Percentiles rank a stretch among this genome's conserved stretches.
Evolutionary conservation across 176 grass and related monocot species (phyloP).

Genomic region (Oryza rufipogon): DNA sequence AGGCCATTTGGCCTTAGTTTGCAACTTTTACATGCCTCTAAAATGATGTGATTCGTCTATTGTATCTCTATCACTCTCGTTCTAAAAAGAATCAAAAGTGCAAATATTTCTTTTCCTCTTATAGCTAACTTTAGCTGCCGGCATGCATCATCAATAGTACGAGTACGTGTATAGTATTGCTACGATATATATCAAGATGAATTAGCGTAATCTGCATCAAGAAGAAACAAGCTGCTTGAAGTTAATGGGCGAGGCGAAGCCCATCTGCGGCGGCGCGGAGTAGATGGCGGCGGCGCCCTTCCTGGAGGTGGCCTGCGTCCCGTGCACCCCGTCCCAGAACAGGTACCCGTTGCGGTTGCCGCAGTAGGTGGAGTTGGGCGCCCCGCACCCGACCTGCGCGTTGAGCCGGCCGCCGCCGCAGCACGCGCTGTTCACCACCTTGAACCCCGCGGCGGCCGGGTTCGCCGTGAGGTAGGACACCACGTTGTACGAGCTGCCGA

Average conservation of each 20-base stretch:
- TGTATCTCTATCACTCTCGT: not conserved
- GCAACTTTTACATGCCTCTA: not conserved
- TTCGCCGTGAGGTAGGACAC: conserved; percentile 39
- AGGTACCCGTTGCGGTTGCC: conserved; percentile 32
- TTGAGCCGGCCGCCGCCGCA: conserved; percentile 54
- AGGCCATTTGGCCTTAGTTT: not conserved
- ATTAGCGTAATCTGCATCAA: not conserved
- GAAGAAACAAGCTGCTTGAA: conserved; percentile 56
- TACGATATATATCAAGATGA: not conserved
- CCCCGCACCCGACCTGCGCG: conserved; percentile 41
- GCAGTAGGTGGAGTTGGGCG: conserved; percentile 62
- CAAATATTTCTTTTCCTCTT: not conserved
- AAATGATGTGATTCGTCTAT: not conserved
- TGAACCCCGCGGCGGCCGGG: conserved; percentile 35
- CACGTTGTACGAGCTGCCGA: conserved; percentile 58
- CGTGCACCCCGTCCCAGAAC: conserved; percentile 64
- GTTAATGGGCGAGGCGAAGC: conserved; percentile 53
- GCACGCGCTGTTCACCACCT: conserved; percentile 57
- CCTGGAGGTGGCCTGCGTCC: conserved; percentile 52
- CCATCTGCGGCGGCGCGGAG: conserved; percentile 34
- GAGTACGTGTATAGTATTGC: not conserved
- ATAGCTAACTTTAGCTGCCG: too few relatives aligned
- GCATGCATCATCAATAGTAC: not conserved
- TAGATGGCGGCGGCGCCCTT: conserved; percentile 54
- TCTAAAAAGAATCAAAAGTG: not conserved